Evolutionary conservation across 2,329 filamentous ascomycete species (phyloP).

Genomic region (Byssochlamys sp.): DNA sequence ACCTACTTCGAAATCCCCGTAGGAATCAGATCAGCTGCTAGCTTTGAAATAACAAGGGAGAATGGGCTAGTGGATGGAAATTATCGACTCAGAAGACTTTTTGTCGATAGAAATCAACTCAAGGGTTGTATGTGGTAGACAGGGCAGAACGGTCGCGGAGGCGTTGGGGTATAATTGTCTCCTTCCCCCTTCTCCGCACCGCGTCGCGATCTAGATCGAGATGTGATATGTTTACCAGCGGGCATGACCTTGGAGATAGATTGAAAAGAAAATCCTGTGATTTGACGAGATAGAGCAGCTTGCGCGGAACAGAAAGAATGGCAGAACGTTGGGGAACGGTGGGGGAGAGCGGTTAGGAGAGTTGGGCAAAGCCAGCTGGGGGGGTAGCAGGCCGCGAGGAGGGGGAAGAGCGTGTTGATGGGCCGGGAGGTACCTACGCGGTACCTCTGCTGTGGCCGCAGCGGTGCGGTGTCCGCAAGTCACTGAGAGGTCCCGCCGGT

Average conservation of each 20-base stretch:
- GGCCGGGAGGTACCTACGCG: not conserved
- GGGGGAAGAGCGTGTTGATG: not conserved
- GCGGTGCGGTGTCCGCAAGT: conserved; percentile 5
- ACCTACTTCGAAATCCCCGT: not conserved
- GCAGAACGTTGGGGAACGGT: conserved; percentile 44
- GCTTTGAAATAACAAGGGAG: not conserved
- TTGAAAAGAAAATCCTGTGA: not conserved
- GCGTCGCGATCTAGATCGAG: not conserved
- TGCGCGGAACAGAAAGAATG: conserved; percentile 53
- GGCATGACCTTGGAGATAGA: not conserved
- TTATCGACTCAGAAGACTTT: not conserved
- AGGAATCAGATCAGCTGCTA: too few relatives aligned
- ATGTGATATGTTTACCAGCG: not conserved
- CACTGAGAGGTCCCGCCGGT: not conserved
- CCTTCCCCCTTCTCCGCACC: not conserved
- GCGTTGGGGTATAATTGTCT: not conserved
- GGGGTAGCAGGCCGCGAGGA: conserved; percentile 4
- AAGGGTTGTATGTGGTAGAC: not conserved
- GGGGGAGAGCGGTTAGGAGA: conserved; percentile 24
- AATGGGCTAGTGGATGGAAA: not conserved
- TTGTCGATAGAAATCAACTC: not conserved
- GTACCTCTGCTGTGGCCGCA: conserved; percentile 1
- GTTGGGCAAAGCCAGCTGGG: conserved; percentile 23
- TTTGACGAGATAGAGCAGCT: conserved; percentile 31
- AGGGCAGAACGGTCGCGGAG: not conserved